Base-by-base conservation (phyloP, 1,284 basidiomycete species). In the Sanghuangporus sanghuang region DNA sequence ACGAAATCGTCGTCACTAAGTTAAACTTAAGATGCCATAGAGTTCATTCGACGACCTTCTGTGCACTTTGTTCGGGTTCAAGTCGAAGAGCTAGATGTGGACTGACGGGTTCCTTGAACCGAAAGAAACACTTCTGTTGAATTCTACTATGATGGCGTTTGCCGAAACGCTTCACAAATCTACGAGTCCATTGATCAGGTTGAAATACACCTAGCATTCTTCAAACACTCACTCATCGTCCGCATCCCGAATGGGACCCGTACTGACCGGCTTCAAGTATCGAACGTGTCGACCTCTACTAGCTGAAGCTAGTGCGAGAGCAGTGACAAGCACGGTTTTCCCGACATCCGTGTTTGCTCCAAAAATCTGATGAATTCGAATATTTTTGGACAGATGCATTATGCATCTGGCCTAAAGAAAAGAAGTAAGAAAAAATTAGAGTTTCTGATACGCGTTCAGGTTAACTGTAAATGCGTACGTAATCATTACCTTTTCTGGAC, bases 271-370 rank as follows among this genome's bases (percentile, higher is more conserved):
- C 72, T 97, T 98, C 66, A 97, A 78, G 71, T 97, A 97, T 69
- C 86, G 90, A 0, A 92, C 89, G 42, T 73, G 71, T 16, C 77
- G 79, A 48, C 78, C 75, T 35, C 71, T 75, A 0, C 75, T 71
- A 0, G 86, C 86, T 23, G 92, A 92, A 0, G 92, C 87, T 39
- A 90, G 82, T 52, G 87, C 84, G 38, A 98, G 84, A 1, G 92
- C 93, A 2, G 94, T 85, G 0, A 92, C 90, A 61, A 97, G 79
- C 65, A 97, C 80, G 0, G 95, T 96, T 78, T 98, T 97, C 35
- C 95, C 95, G 53, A 97, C 93, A 74, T 93, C 87, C 1, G 94
- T 96, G 74, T 93, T 94, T 4, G 92, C 90, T 56, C 95, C 95
- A 72, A 96, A 96, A 60, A 98, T 79, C 73, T 96, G 92, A 74